Percentiles rank a stretch among this genome's conserved stretches.
Conservation (phyloP, 2,329 filamentous ascomycete species). For the Botrytis cinerea region DNA sequence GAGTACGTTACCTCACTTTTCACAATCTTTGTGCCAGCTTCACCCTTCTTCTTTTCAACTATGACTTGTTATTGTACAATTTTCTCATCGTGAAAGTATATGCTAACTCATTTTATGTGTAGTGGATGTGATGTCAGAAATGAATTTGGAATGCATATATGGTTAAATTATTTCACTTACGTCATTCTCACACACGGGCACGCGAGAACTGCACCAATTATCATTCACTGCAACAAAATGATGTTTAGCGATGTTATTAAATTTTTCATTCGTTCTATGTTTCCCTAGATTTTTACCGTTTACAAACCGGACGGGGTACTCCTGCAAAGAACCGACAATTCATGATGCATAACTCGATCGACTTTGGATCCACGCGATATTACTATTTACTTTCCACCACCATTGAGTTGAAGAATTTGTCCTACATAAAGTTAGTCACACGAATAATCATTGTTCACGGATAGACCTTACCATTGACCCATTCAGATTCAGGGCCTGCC, state of each 20-base stretch:
- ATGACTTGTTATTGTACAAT: not conserved
- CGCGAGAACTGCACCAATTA: not conserved
- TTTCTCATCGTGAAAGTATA: not conserved
- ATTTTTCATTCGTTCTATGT: not conserved
- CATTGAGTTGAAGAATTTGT: conserved; percentile 26
- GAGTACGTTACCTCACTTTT: conserved; percentile 24
- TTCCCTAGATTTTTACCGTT: not conserved
- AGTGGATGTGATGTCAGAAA: conserved; percentile 23
- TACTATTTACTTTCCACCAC: conserved; percentile 24
- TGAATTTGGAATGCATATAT: conserved; percentile 20
- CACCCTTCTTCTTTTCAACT: not conserved
- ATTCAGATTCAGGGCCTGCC: conserved; percentile 56
- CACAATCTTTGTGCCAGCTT: not conserved
- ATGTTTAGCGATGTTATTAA: not conserved
- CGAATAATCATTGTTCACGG: not conserved
- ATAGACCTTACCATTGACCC: conserved; percentile 31
- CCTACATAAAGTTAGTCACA: conserved; percentile 19
- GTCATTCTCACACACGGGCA: not conserved
- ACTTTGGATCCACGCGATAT: not conserved
- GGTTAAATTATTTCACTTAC: not conserved
- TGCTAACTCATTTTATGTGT: not conserved
- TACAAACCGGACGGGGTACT: not conserved
- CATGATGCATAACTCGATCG: conserved; percentile 6
- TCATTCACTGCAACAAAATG: not conserved
- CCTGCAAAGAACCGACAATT: not conserved